Evolutionary conservation across 345 rosid genomes (phyloP).

Genomic region (Theobroma cacao): DNA sequence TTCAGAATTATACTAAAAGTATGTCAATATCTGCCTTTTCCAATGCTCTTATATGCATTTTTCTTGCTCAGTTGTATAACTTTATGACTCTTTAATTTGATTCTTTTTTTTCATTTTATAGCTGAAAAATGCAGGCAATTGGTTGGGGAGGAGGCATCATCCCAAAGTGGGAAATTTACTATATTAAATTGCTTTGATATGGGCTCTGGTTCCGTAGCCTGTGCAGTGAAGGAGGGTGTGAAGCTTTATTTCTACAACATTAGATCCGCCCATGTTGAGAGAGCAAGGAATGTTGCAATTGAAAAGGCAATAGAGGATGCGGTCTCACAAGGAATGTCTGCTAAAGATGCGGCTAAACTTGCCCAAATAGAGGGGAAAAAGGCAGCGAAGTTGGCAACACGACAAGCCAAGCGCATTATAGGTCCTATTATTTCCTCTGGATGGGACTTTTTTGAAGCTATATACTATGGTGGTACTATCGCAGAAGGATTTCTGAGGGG

Average conservation of each 20-base stretch:
- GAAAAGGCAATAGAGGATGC: constrained; percentile 70
- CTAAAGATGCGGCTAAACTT: constrained; percentile 63
- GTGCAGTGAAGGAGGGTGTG: constrained; percentile 83
- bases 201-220: constrained; percentile 80
- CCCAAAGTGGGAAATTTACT: constrained; percentile 90
- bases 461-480: constrained; percentile 82
- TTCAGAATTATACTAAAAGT: not conserved
- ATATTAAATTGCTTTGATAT: constrained; percentile 86
- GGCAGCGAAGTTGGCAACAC: constrained; percentile 78
- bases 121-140: constrained; percentile 89
- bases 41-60: not conserved
- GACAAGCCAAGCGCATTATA: constrained; percentile 74
- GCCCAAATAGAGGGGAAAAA: constrained; percentile 78
- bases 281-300: constrained; percentile 52
- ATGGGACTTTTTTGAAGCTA: constrained; percentile 96
- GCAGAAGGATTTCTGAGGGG: constrained; percentile 90
- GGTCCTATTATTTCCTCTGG: constrained; percentile 94
- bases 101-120: constrained; percentile 17
- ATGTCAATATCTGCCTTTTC: not conserved
- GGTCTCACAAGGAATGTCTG: constrained; percentile 53
- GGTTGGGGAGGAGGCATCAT: constrained; percentile 76
- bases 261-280: constrained; percentile 78
- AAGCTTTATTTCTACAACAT: constrained; percentile 86
- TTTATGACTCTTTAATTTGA: not conserved
- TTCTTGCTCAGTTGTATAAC: not conserved